Percentiles rank a stretch among this genome's conserved stretches.
phyloP scores from a whole-genome alignment of 1,284 basidiomycete species.

The Nidula niveotomentosa region DNA sequence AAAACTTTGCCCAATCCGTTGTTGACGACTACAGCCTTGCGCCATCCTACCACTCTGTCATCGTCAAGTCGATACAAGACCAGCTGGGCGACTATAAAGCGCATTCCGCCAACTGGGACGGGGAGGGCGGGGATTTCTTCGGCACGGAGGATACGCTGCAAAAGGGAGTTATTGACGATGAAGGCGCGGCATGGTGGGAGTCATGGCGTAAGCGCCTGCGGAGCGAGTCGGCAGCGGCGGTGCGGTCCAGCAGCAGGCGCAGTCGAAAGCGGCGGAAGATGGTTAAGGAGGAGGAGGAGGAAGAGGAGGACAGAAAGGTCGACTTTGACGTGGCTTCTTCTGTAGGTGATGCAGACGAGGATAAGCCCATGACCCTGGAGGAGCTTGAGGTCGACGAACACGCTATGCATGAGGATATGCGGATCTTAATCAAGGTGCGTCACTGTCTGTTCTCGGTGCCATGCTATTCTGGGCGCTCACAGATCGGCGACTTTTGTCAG shows the following conservation, averaged over 20 bases:
- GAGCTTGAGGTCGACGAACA: slow-evolving; percentile 59
- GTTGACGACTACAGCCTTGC: slow-evolving; percentile 92
- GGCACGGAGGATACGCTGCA: slow-evolving; percentile 24
- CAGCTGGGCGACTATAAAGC: slow-evolving; percentile 82
- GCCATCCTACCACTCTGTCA: slow-evolving; percentile 68
- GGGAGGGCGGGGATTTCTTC: slow-evolving; percentile 30
- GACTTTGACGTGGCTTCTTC: slow-evolving; percentile 29
- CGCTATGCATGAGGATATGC: slow-evolving; percentile 76
- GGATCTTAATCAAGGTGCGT: slow-evolving; percentile 87
- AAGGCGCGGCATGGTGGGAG: slow-evolving; percentile 67
- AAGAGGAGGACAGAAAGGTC: slow-evolving; percentile 20
- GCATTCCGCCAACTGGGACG: slow-evolving; percentile 51
- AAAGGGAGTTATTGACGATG: slow-evolving; percentile 50
- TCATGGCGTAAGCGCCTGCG: slow-evolving; percentile 61
- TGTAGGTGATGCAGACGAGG: slow-evolving; percentile 32
- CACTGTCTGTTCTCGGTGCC: neutral
- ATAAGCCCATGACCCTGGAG: slow-evolving; percentile 44
- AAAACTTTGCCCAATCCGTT: slow-evolving; percentile 86
- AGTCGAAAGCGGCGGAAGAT: slow-evolving; percentile 24
- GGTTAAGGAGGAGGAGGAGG: slow-evolving; percentile 17
- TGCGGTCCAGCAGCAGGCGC: slow-evolving; percentile 22
- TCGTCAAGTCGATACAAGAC: slow-evolving; percentile 85
- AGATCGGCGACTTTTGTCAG: slow-evolving; percentile 37
- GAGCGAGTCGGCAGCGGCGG: slow-evolving; percentile 26
- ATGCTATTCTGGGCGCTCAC: neutral